Percentiles rank a stretch among this genome's conserved stretches.
phyloP scores from a whole-genome alignment of 1,139 yeast genomes.

The Geotrichum europaeum region DNA sequence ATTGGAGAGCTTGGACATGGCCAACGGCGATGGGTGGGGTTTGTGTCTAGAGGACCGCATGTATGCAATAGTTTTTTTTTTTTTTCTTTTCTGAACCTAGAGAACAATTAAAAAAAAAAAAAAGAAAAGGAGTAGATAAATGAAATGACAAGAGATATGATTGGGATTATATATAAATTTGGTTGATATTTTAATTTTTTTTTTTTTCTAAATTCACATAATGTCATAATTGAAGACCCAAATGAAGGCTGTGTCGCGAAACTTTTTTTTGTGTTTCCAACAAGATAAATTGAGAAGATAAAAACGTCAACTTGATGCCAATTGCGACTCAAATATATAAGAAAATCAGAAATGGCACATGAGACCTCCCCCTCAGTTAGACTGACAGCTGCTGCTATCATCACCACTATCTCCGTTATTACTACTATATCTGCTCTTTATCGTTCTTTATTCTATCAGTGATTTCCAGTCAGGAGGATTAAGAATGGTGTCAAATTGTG shows the following conservation, averaged over 20 bases:
- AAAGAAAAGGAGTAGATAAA: not conserved
- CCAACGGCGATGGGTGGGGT: constrained; percentile 2
- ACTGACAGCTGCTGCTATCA: too few species aligned
- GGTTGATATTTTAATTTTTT: not conserved
- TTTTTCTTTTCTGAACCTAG: not conserved
- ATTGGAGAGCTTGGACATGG: constrained; percentile 14
- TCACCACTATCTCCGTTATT: too few species aligned
- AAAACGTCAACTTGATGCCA: not conserved
- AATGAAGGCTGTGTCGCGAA: too few species aligned
- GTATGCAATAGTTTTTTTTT: not conserved
- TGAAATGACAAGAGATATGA: not conserved
- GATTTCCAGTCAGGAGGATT: too few species aligned
- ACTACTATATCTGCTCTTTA: too few species aligned
- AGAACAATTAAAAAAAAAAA: too few species aligned
- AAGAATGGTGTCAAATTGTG: too few species aligned
- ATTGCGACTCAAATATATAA: too few species aligned
- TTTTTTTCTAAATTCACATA: not conserved
- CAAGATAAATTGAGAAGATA: not conserved
- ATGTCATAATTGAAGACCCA: not conserved
- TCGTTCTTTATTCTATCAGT: too few species aligned
- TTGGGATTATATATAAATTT: not conserved
- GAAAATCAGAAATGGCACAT: too few species aligned
- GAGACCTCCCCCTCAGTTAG: too few species aligned
- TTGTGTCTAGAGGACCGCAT: not conserved
- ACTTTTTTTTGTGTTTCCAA: too few species aligned